A percentile compares a stretch with the other conserved stretches of the same genome.
phyloP scores from a whole-genome alignment of 108 stramenopile genomes.

The Cyclotella distinguenda region DNA sequence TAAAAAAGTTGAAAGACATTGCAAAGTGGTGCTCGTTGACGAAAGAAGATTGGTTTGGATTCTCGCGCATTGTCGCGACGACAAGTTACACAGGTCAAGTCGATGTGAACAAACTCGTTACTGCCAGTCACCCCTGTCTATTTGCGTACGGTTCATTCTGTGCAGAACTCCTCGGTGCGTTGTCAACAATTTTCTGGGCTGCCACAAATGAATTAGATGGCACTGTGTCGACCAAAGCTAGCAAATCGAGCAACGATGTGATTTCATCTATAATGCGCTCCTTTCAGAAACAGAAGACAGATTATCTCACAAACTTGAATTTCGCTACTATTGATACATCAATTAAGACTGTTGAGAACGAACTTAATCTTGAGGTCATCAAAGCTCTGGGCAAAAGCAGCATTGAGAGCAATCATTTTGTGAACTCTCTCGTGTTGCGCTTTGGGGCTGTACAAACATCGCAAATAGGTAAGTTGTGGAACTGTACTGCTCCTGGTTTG shows the following conservation, averaged over 20 bases:
- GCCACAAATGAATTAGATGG: conserved; percentile 64
- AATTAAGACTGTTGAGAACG: conserved; percentile 68
- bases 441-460: conserved; percentile 66
- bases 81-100: conserved; percentile 10
- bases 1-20: conserved; percentile 43
- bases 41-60: conserved; percentile 45
- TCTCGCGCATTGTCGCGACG: conserved; percentile 41
- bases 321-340: conserved; percentile 54
- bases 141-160: conserved; percentile 44
- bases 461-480: conserved; percentile 40
- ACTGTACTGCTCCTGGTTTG: background rate
- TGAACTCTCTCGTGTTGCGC: conserved; percentile 30
- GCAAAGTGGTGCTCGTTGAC: conserved; percentile 41
- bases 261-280: conserved; percentile 18
- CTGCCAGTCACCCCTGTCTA: conserved; percentile 60
- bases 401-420: conserved; percentile 27
- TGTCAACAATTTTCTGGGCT: conserved; percentile 79
- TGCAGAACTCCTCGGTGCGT: conserved; percentile 64
- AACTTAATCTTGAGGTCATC: conserved; percentile 53
- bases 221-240: conserved; percentile 8
- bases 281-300: conserved; percentile 2
- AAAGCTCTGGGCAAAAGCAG: conserved; percentile 29
- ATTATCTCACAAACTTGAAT: conserved; percentile 39
- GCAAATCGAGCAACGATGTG: conserved; percentile 19
- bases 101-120: conserved; percentile 48